These are phyloP conservation scores for Selaginella tamariscina DNA, from an alignment of 75 land plant genomes.

Conservation along the genomic window DNA sequence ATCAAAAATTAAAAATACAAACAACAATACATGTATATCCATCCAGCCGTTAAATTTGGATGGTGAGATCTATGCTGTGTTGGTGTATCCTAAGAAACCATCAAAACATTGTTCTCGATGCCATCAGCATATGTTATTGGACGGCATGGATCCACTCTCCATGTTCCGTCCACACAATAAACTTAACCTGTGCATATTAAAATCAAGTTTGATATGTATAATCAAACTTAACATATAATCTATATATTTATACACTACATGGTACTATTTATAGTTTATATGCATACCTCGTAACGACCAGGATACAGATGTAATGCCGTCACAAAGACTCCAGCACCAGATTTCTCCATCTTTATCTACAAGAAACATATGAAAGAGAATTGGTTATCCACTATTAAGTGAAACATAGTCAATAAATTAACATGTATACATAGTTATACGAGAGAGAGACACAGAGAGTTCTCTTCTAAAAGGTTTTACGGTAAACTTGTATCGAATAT, in stretches of 20 bases:
- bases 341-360: conserved; percentile 67
- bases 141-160: conserved; percentile 66
- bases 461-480: too few species aligned
- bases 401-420: too few species aligned
- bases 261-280: background rate
- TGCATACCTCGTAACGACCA: conserved; percentile 45
- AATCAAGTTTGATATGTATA: too few species aligned
- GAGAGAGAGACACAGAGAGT: too few species aligned
- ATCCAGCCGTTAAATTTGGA: too few species aligned
- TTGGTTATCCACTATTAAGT: background rate
- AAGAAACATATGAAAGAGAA: background rate
- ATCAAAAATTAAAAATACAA: too few species aligned
- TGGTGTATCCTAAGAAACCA: background rate
- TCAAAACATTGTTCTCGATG: conserved; percentile 55
- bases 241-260: background rate
- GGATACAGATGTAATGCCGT: conserved; percentile 47
- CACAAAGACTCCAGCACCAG: conserved; percentile 44
- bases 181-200: conserved; percentile 70
- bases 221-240: background rate
- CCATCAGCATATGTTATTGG: conserved; percentile 42
- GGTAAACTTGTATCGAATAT: too few species aligned
- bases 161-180: conserved; percentile 68
- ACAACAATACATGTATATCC: too few species aligned
- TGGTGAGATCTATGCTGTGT: too few species aligned
- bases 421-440: too few species aligned